These are phyloP conservation scores for Sugiyamaella americana DNA, from an alignment of 805 yeast genomes.

Conservation along the genomic window DNA sequence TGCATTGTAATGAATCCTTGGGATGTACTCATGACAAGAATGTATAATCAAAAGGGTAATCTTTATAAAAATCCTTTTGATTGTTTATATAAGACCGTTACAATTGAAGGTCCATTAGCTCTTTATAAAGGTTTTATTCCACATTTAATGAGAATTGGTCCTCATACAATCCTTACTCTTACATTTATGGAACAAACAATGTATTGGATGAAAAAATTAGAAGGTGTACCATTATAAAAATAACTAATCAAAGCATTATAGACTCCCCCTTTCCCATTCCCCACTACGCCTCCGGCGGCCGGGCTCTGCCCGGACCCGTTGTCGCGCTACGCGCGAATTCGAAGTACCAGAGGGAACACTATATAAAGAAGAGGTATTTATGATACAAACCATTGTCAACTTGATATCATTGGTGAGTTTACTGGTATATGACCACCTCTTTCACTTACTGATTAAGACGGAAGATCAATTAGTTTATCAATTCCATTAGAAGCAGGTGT, in stretches of 20 bases:
- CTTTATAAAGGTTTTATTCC: slow-evolving; percentile 94
- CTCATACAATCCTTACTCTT: slow-evolving; percentile 81
- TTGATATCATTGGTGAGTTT: too few relatives aligned
- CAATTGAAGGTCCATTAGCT: slow-evolving; percentile 78
- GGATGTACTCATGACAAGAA: slow-evolving; percentile 91
- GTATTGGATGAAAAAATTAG: slow-evolving; percentile 47
- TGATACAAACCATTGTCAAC: too few relatives aligned
- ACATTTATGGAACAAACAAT: slow-evolving; percentile 95
- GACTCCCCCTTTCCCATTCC: not conserved
- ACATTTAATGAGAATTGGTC: slow-evolving; percentile 85
- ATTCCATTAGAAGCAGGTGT: too few relatives aligned
- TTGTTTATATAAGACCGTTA: slow-evolving; percentile 77
- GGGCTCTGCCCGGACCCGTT: not conserved
- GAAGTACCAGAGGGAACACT: too few relatives aligned
- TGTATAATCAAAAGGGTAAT: slow-evolving; percentile 89
- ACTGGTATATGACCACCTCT: too few relatives aligned
- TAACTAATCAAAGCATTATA: not conserved
- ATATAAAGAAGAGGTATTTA: too few relatives aligned
- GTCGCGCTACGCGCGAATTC: not conserved
- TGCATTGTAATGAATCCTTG: slow-evolving; percentile 96
- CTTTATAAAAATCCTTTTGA: slow-evolving; percentile 83
- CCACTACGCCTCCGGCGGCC: slow-evolving; percentile 1
- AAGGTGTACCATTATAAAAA: slow-evolving; percentile 30
- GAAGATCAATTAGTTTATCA: too few relatives aligned
- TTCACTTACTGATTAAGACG: too few relatives aligned